Evolutionary conservation across 164 flowering plant genomes (phyloP).

Genomic region (Santalum album): DNA sequence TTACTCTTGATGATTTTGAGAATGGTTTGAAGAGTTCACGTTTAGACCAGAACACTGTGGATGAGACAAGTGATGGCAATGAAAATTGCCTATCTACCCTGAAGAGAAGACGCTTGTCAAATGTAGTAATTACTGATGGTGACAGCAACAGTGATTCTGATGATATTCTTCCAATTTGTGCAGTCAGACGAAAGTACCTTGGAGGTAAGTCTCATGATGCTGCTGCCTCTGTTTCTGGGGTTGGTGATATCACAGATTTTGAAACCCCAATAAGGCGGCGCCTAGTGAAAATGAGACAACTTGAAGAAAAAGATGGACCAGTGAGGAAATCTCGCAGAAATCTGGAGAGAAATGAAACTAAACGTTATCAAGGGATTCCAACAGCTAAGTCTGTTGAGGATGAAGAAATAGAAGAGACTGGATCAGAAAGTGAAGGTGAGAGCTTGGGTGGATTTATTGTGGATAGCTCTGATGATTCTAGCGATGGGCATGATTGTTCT

Average conservation of each 20-base stretch:
- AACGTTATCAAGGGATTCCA: constrained; percentile 7
- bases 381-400: constrained; percentile 15
- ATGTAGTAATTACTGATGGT: constrained; percentile 25
- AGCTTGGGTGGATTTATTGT: constrained; percentile 48
- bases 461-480: constrained; percentile 22
- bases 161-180: constrained; percentile 29
- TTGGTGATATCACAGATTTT: constrained; percentile 6
- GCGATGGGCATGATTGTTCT: constrained; percentile 12
- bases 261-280: constrained; percentile 23
- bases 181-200: constrained; percentile 18
- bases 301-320: constrained; percentile 10
- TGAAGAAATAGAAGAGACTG: constrained; percentile 26
- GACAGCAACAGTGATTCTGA: constrained; percentile 42
- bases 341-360: background rate
- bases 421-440: constrained; percentile 34
- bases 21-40: constrained; percentile 9
- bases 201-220: constrained; percentile 7
- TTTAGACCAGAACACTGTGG: constrained; percentile 9
- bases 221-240: constrained; percentile 6
- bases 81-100: constrained; percentile 12
- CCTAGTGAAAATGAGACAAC: constrained; percentile 18
- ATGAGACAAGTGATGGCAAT: constrained; percentile 7
- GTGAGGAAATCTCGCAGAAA: background rate
- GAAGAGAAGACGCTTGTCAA: constrained; percentile 31
- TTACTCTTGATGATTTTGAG: background rate